Evolutionary conservation across 257 asterid species (phyloP), one percentile per base, ranked within the genome.

Genomic region (Ilex aquifolium): DNA sequence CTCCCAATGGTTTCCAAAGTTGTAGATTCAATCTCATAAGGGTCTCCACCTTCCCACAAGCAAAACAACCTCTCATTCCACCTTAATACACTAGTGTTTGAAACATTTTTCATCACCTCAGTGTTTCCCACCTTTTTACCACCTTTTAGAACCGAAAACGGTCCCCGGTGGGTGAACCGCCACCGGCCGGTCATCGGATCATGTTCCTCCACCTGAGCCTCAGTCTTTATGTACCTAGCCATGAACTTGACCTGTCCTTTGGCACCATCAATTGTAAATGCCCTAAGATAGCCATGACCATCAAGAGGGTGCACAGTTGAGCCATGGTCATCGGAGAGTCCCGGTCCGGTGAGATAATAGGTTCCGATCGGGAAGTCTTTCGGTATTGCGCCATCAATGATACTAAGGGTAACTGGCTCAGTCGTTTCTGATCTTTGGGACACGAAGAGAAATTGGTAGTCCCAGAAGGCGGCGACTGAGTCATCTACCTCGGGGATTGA

Each of bases 71-170:
- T 75, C 42, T 90, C 95, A 31, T 82, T 96, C 99, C 99, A 92
- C 55, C 70, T 77, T 10, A 92, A 31, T 12, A 92, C 99, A 57
- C 99, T 92, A 31, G 99, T 92, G 31, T 92, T 92, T 2, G 99
- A 97, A n/a, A 92, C 99, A 76, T 92, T 92, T 69, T 92, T 92
- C 99, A 92, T 92, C 15, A 92, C 99, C 80, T 92, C 89, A 0
- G 99, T 89, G 2, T 92, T 92, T 39, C 99, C 99, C 42, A 87
- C 77, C 91, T 87, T 89, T 10, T 76, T 85, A 48, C 86, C 95
- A 0, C 99, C 97, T 71, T 84, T 89, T 52, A 92, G 36, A 39
- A 92, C 99, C 51, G 99, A 92, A 42, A 92, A 92, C 57, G 99
- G 99, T 10, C 99, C 99, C 0, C 99, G 91, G 76, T 92, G 97